These are phyloP conservation scores for Acanthochlamys bracteata DNA, from an alignment of 106 monocot species.

Conservation along the genomic window DNA sequence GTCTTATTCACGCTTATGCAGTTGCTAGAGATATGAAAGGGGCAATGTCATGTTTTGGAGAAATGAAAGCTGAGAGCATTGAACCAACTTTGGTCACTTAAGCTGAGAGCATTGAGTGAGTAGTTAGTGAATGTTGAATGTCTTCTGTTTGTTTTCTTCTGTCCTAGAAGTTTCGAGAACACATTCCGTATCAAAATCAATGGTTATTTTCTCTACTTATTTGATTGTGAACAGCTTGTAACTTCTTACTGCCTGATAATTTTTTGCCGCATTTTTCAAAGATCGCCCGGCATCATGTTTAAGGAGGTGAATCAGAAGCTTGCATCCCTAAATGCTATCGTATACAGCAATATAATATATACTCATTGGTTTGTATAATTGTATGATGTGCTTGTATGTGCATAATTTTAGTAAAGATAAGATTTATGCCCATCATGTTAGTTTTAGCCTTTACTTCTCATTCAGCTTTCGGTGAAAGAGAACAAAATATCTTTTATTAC, in stretches of 20 bases:
- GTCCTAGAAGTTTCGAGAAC: background rate
- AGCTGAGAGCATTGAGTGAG: conserved; percentile 71
- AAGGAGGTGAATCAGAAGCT: conserved; percentile 77
- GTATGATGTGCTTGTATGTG: background rate
- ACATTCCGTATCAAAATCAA: no score
- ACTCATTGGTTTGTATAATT: conserved; percentile 81
- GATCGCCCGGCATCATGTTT: conserved; percentile 88
- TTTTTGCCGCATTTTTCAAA: conserved; percentile 38
- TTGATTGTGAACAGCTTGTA: no score
- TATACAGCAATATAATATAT: conserved; percentile 95
- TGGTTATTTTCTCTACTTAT: no score
- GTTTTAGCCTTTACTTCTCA: no score
- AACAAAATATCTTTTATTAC: no score
- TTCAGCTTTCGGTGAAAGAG: no score
- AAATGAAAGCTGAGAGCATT: conserved; percentile 85
- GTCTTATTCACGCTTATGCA: conserved; percentile 99
- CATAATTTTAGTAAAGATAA: no score
- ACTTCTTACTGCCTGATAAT: conserved; percentile 8
- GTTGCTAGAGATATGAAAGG: conserved; percentile 99
- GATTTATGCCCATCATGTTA: no score
- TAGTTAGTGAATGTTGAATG: conserved; percentile 7
- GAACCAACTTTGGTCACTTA: conserved; percentile 89
- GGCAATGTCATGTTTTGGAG: conserved; percentile 75
- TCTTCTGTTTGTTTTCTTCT: background rate
- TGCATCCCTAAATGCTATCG: conserved; percentile 55